These are phyloP conservation scores for Sporisorium exsertum DNA, from an alignment of 1,284 basidiomycete species.

Conservation along the genomic window DNA sequence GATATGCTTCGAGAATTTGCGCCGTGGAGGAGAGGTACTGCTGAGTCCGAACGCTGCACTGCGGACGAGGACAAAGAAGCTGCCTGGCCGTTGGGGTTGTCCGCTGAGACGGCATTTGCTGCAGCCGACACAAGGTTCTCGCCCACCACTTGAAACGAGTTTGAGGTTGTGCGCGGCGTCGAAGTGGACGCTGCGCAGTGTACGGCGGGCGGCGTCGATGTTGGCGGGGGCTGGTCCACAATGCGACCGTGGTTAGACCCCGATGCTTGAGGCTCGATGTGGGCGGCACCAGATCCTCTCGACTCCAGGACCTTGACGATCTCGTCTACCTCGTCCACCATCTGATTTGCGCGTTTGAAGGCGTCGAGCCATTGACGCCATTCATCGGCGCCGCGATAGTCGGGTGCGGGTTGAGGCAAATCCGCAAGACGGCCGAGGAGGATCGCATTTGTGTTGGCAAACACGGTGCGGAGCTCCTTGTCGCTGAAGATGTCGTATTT, in stretches of 20 bases:
- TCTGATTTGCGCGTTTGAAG: background rate
- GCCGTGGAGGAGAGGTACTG: background rate
- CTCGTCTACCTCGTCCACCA: background rate
- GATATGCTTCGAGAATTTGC: background rate
- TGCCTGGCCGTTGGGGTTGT: background rate
- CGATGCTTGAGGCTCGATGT: background rate
- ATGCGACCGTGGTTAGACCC: background rate
- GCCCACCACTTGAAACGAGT: slow-evolving; percentile 38
- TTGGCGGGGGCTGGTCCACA: background rate
- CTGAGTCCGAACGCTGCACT: slow-evolving; percentile 1
- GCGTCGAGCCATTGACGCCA: slow-evolving; percentile 1
- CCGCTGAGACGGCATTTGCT: background rate
- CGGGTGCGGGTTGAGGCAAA: background rate
- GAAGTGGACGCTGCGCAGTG: background rate
- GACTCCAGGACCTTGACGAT: background rate
- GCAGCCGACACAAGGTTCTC: slow-evolving; percentile 16
- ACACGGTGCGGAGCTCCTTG: slow-evolving; percentile 8
- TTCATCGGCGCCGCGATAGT: background rate
- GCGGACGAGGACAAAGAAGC: background rate
- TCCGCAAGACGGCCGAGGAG: background rate
- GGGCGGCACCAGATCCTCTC: background rate
- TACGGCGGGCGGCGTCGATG: too few species aligned
- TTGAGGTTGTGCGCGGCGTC: slow-evolving; percentile 11
- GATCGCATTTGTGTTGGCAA: background rate
- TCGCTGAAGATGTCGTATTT: slow-evolving; percentile 3